A percentile compares a stretch with the other conserved stretches of the same genome.
phyloP scores from a whole-genome alignment of 2,329 filamentous ascomycete genomes.

The Pseudogymnoascus sp. region DNA sequence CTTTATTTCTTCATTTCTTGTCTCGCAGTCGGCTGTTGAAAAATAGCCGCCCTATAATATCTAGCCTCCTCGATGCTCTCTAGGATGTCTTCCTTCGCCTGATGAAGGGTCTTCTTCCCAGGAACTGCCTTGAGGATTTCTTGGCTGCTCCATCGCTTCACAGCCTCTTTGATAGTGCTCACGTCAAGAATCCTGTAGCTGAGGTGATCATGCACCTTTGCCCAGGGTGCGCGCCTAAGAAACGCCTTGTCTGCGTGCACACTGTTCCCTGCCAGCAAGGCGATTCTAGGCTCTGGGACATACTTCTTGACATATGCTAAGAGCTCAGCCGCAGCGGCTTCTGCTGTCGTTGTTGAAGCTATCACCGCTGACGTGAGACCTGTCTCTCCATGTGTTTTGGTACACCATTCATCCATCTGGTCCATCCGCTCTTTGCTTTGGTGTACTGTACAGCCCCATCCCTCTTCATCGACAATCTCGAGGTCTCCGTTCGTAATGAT shows the following conservation, averaged over 20 bases:
- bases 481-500: slow-evolving; percentile 80
- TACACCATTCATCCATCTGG: slow-evolving; percentile 87
- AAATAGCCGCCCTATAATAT: slow-evolving; percentile 71
- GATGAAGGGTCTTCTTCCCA: slow-evolving; percentile 67
- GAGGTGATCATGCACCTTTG: slow-evolving; percentile 64
- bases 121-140: slow-evolving; percentile 57
- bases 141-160: slow-evolving; percentile 67
- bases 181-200: slow-evolving; percentile 91
- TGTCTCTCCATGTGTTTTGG: slow-evolving; percentile 66
- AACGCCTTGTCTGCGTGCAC: slow-evolving; percentile 88
- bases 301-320: slow-evolving; percentile 70
- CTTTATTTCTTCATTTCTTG: slow-evolving; percentile 4
- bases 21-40: slow-evolving; percentile 31
- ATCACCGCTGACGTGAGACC: slow-evolving; percentile 74
- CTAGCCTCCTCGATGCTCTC: slow-evolving; percentile 90
- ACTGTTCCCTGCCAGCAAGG: slow-evolving; percentile 81
- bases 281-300: slow-evolving; percentile 59
- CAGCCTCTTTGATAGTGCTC: slow-evolving; percentile 86
- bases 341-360: slow-evolving; percentile 62
- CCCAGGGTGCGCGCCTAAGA: slow-evolving; percentile 67
- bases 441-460: slow-evolving; percentile 76
- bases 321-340: slow-evolving; percentile 64
- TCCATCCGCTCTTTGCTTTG: slow-evolving; percentile 63
- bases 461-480: slow-evolving; percentile 64
- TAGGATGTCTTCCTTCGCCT: slow-evolving; percentile 81